Base-by-base conservation (phyloP, 164 flowering plant genomes). In the Chloranthus sessilifolius region DNA sequence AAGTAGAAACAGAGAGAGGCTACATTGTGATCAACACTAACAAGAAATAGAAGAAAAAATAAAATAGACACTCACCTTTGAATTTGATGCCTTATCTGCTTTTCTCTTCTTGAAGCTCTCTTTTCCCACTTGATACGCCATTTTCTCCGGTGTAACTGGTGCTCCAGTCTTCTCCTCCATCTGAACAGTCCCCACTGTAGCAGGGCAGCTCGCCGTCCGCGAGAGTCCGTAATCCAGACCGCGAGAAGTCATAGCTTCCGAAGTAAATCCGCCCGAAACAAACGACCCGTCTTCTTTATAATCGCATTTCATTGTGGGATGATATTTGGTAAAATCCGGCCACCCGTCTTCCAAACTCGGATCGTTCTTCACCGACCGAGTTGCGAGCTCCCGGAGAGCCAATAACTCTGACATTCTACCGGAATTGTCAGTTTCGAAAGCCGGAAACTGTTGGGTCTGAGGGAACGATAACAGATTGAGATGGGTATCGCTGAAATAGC, bases 31-130 rank as follows among this genome's bases (percentile, higher is more conserved):
- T n/a, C n/a, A n/a, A n/a, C n/a, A n/a, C n/a, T n/a, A n/a, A n/a
- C n/a, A n/a, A n/a, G n/a, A n/a, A n/a, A n/a, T n/a, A n/a, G n/a
- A n/a, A n/a, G n/a, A n/a, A n/a, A n/a, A n/a, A n/a, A n/a, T n/a
- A n/a, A 16, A 20, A 30, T 10, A 8, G 15, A 28, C 34, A 17
- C 71, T 48, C 1, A 78, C 85, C 87, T 75, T 76, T 20, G 68
- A 34, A 55, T 57, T 65, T 10, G 47, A 70, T 7, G 53, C 50
- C 62, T 60, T 72, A 23, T 75, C 83, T 28, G 70, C 70, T 41
- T 81, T 85, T 56, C 95, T 75, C 71, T 85, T 85, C 76, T 69
- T 85, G 65, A 56, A 69, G 55, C 72, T 72, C 35, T 74, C 82
- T 46, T 59, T 61, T 4, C 76, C 80, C 14, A 44, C 63, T 6